Percentiles rank a stretch among this genome's conserved stretches.
These are phyloP conservation scores for Entomophthora muscae DNA, from an alignment of 371 early-diverging fungal genomes.

Conservation along the genomic window DNA sequence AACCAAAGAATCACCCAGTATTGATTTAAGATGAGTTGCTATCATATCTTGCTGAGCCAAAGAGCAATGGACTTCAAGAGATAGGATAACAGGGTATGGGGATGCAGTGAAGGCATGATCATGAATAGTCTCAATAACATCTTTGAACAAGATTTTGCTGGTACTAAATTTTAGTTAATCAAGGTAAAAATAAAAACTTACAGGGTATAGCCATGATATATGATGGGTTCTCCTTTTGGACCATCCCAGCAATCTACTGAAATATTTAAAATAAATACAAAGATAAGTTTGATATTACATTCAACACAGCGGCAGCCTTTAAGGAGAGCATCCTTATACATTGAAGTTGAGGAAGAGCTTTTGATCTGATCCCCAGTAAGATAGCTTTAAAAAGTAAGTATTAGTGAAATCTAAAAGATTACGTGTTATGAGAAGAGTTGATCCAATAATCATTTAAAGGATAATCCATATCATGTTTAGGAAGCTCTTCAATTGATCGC, in stretches of 20 bases:
- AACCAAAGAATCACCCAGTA: slow-evolving; percentile 41
- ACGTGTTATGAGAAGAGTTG: slow-evolving; percentile 70
- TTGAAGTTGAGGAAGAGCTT: slow-evolving; percentile 52
- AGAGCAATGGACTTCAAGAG: slow-evolving; percentile 61
- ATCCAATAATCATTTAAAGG: slow-evolving; percentile 60
- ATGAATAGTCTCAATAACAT: slow-evolving; percentile 51
- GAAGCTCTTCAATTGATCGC: not conserved
- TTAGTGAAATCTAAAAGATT: slow-evolving; percentile 11
- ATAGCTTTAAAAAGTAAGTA: slow-evolving; percentile 16
- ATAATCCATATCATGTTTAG: slow-evolving; percentile 20
- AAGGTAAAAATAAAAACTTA: slow-evolving; percentile 16
- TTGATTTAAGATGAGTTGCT: slow-evolving; percentile 35
- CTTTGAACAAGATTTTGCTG: slow-evolving; percentile 47
- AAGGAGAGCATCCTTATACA: slow-evolving; percentile 58
- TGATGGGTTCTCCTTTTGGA: slow-evolving; percentile 43
- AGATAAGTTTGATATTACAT: slow-evolving; percentile 17
- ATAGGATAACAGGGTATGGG: slow-evolving; percentile 60
- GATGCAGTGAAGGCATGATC: slow-evolving; percentile 62
- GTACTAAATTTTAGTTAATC: slow-evolving; percentile 22
- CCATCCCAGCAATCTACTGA: slow-evolving; percentile 82
- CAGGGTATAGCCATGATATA: slow-evolving; percentile 65
- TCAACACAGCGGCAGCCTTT: slow-evolving; percentile 73
- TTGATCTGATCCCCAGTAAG: slow-evolving; percentile 58
- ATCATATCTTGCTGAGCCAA: slow-evolving; percentile 47
- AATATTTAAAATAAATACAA: not conserved